Percentiles rank a stretch among this genome's conserved stretches.
These are phyloP conservation scores for Aspergillus saccharolyticus DNA, from an alignment of 495 filamentous ascomycete genomes.

Conservation along the genomic window DNA sequence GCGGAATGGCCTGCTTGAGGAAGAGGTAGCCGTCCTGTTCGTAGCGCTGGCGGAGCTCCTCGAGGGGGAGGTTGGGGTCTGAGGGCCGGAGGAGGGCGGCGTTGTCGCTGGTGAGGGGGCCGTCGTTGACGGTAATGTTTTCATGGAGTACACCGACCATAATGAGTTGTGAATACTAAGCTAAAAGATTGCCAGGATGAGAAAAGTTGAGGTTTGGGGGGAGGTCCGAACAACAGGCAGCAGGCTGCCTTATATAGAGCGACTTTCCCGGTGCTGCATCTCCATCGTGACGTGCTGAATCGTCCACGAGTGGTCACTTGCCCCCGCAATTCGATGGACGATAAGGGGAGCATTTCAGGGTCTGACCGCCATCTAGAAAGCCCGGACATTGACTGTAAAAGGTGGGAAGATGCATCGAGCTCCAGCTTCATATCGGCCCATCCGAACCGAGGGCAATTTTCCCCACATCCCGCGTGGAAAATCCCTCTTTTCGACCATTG, in stretches of 20 bases:
- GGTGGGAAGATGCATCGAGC: no score
- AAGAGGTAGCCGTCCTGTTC: conserved; percentile 57
- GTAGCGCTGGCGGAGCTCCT: conserved; percentile 47
- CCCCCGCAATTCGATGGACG: not conserved
- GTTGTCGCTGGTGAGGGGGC: conserved; percentile 44
- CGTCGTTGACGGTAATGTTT: conserved; percentile 47
- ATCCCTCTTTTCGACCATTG: not conserved
- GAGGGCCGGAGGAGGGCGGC: conserved; percentile 41
- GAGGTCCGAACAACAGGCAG: not conserved
- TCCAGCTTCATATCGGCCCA: not conserved
- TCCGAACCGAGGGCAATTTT: not conserved
- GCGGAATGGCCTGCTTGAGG: conserved; percentile 54
- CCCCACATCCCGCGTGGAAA: conserved; percentile 15
- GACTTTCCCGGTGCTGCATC: not conserved
- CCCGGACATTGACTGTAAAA: no score
- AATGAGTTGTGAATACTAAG: no score
- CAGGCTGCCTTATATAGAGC: not conserved
- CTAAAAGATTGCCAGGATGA: no score
- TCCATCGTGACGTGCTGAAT: not conserved
- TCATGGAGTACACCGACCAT: conserved; percentile 31
- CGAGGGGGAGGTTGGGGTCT: conserved; percentile 31
- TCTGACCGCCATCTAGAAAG: not conserved
- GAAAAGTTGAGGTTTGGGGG: no score
- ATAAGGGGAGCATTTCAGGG: not conserved
- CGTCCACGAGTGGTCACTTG: not conserved